Base-by-base conservation (phyloP, 805 yeast species). In the Candida oleophila region DNA sequence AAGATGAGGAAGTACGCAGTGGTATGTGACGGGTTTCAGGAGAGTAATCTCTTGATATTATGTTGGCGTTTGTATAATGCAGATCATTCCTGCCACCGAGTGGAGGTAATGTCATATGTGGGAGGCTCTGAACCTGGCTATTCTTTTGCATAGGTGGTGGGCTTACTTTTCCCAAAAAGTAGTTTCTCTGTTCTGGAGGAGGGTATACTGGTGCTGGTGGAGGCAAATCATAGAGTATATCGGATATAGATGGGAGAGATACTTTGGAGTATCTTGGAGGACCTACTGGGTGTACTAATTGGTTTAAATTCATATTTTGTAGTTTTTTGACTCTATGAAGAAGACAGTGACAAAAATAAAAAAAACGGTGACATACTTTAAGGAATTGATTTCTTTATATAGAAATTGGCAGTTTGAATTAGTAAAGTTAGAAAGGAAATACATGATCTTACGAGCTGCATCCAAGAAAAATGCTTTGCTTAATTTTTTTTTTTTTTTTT, bases 201-300 rank as follows among this genome's bases (percentile, higher is more conserved):
- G 45, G 45, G 19, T 42, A 42, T 3, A 34, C 45, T 11, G 45
- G 39, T 12, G 28, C 4, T 9, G 45, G 38, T 11, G 37, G 20
- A 14, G 45, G 45, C 33, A 42, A 35, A 16, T 42, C 45, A 16
- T n/a, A 34, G 19, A 71, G 59, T 21, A 71, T 67, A 55, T 71
- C 73, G n/a, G 71, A 66, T 32, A 71, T 71, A 3, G 76, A 74
- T 9, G 76, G 77, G 54, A 71, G 65, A 21, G 68, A 62, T 12
- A 71, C 58, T 45, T 62, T 62, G 46, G 18, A 21, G 45, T 35
- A 42, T 18, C 45, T n/a, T 34, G 39, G 32, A 11, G 45, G 45
- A 18, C 45, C 45, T 4, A 19, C 15, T 9, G 45, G 45, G 34
- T 42, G 45, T n/a, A 42, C 39, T 36, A 42, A 35, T 36, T 32